A percentile compares a stretch with the other conserved stretches of the same genome.
Evolutionary conservation across 129 eudicot species (phyloP).

Genomic region (Artemisia annua): DNA sequence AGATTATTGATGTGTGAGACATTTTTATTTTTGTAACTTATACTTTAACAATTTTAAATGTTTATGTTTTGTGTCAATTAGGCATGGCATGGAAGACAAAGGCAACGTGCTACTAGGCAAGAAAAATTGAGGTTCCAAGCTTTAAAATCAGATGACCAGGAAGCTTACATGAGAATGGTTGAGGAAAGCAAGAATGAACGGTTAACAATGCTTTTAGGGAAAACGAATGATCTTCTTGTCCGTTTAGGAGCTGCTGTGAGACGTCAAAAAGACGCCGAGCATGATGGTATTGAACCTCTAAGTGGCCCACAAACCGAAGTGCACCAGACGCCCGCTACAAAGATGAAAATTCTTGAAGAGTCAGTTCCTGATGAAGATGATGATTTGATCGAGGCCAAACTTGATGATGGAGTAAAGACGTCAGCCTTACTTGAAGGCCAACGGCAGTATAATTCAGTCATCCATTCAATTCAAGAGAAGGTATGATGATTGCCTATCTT

Average conservation of each 20-base stretch:
- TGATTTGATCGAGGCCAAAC: conserved; percentile 41
- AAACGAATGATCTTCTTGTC: conserved; percentile 92
- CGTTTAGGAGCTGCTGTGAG: conserved; percentile 98
- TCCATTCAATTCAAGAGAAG: conserved; percentile 97
- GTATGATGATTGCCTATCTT: conserved; percentile 8
- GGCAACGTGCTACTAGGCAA: conserved; percentile 91
- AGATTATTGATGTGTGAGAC: too few species aligned
- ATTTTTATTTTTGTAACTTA: conserved; percentile 1
- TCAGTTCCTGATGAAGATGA: conserved; percentile 54
- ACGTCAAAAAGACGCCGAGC: conserved; percentile 90
- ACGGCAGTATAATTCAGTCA: conserved; percentile 84
- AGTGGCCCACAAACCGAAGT: conserved; percentile 52
- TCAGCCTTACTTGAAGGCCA: conserved; percentile 95
- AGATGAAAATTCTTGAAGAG: conserved; percentile 27
- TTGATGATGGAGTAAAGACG: conserved; percentile 46
- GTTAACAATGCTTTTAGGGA: conserved; percentile 89
- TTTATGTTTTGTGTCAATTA: conserved; percentile 28
- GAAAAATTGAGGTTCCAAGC: conserved; percentile 98
- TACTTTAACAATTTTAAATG: background rate
- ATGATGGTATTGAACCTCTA: conserved; percentile 80
- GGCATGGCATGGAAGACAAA: conserved; percentile 99
- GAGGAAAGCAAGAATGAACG: conserved; percentile 99
- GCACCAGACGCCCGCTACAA: conserved; percentile 45
- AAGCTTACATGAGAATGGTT: conserved; percentile 99
- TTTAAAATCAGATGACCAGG: conserved; percentile 88